Evolutionary conservation across 164 flowering plant species (phyloP).

Genomic region (Magnolia officinalis): DNA sequence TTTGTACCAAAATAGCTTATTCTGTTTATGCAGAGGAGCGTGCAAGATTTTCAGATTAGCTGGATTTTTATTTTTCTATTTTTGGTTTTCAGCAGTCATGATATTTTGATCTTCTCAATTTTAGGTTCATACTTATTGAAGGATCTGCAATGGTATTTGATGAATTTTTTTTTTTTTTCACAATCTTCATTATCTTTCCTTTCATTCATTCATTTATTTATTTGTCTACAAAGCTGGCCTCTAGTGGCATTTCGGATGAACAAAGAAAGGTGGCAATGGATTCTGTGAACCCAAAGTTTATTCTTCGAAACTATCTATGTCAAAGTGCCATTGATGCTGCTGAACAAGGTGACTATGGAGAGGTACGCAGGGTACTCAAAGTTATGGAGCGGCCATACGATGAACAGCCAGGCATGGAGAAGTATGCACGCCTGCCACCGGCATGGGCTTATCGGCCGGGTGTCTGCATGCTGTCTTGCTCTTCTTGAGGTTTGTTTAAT

Average conservation of each 20-base stretch:
- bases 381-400: conserved; percentile 86
- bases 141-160: not conserved
- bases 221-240: conserved; percentile 38
- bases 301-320: conserved; percentile 90
- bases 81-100: no score
- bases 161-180: not conserved
- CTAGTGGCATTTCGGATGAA: conserved; percentile 68
- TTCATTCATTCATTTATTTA: not conserved
- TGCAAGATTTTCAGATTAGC: no score
- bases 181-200: not conserved
- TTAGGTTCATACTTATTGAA: not conserved
- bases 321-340: conserved; percentile 98
- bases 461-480: conserved; percentile 99
- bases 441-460: conserved; percentile 99
- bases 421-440: conserved; percentile 97
- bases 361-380: conserved; percentile 70
- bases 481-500: conserved; percentile 50
- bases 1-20: no score
- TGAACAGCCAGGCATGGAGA: conserved; percentile 97
- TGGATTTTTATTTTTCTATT: no score
- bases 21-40: no score
- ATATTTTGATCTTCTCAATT: not conserved
- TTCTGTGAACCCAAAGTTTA: conserved; percentile 80
- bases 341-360: conserved; percentile 78
- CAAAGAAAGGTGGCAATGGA: conserved; percentile 81